phyloP scores from a whole-genome alignment of 441 rosid species.

The Euphorbia celastroides region DNA sequence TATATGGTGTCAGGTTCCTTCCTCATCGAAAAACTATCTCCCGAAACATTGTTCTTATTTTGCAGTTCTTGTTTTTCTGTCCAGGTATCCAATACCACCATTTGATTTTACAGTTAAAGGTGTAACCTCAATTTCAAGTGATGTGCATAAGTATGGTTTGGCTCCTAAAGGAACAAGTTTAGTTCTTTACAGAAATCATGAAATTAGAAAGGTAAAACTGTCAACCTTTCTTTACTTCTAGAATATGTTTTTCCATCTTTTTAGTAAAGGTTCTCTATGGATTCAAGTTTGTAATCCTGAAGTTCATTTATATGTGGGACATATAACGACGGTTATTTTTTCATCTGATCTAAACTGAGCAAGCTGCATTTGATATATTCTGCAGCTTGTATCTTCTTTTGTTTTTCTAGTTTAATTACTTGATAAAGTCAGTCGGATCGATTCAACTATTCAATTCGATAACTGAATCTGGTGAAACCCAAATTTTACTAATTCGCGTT shows the following conservation, averaged over 20 bases:
- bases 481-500: neutral
- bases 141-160: slow-evolving; percentile 93
- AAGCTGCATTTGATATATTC: neutral
- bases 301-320: neutral
- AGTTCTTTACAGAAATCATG: slow-evolving; percentile 91
- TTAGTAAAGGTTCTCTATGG: neutral
- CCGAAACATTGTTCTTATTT: neutral
- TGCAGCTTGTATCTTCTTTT: neutral
- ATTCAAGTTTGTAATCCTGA: slow-evolving; percentile 7
- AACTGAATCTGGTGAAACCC: neutral
- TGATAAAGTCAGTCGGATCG: neutral
- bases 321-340: neutral
- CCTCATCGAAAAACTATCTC: neutral
- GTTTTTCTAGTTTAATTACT: neutral
- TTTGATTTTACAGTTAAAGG: slow-evolving; percentile 89
- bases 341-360: neutral
- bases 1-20: neutral
- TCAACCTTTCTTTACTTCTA: neutral
- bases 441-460: neutral
- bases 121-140: slow-evolving; percentile 86
- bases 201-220: slow-evolving; percentile 79
- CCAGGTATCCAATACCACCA: slow-evolving; percentile 74
- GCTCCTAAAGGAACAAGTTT: slow-evolving; percentile 97
- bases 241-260: slow-evolving; percentile 14
- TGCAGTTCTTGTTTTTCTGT: slow-evolving; percentile 6